Conservation (phyloP, 116 monocot genomes). For the Trichopus zeylanicus region DNA sequence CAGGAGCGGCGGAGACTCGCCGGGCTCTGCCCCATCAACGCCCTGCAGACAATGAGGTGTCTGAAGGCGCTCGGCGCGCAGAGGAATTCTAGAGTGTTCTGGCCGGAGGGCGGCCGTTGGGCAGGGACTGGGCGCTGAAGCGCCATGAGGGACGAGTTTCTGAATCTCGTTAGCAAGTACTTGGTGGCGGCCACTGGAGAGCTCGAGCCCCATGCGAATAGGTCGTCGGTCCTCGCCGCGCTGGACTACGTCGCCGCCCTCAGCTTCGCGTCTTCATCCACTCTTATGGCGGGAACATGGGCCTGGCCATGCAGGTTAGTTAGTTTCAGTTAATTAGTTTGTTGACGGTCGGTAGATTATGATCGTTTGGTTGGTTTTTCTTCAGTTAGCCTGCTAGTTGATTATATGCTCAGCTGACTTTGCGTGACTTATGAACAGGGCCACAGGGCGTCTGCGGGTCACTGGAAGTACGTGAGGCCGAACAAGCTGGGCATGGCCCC, state of each 20-base stretch:
- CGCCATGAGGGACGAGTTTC: conserved; percentile 17
- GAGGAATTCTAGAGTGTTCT: conserved; percentile 15
- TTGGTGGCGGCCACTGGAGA: conserved; percentile 18
- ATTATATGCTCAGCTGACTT: background rate
- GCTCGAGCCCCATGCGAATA: conserved; percentile 12
- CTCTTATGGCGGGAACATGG: conserved; percentile 25
- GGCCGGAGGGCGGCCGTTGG: conserved; percentile 35
- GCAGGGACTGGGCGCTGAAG: conserved; percentile 15
- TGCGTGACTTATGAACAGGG: too few species aligned
- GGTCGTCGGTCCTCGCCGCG: conserved; percentile 27
- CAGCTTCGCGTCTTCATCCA: conserved; percentile 34
- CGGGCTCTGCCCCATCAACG: conserved; percentile 50
- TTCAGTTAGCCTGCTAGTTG: background rate
- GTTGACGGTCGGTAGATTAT: background rate
- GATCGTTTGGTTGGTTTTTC: background rate
- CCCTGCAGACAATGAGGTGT: too few species aligned
- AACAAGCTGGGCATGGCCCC: conserved; percentile 27
- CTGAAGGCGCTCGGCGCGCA: conserved; percentile 27
- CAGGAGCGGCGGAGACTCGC: conserved; percentile 16
- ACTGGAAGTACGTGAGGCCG: conserved; percentile 27
- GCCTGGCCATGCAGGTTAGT: conserved; percentile 3
- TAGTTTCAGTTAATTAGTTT: background rate
- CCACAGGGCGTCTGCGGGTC: conserved; percentile 17
- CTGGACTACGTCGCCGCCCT: conserved; percentile 27
- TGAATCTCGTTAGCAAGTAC: conserved; percentile 13